Evolutionary conservation across 129 eudicot genomes (phyloP), one percentile per base, ranked within the genome.

Genomic region (Silybum marianum): DNA sequence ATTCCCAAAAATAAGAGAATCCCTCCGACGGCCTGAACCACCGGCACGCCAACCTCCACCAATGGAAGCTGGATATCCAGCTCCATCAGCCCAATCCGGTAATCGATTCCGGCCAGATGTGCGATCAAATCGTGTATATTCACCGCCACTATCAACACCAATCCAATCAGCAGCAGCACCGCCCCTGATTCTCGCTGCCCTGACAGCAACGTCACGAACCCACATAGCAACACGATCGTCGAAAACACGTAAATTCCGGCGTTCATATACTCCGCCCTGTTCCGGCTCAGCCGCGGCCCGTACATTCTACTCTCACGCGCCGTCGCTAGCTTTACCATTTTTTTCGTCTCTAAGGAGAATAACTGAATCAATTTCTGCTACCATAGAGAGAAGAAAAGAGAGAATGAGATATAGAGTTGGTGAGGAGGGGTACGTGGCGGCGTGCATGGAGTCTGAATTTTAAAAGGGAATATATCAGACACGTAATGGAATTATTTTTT

Each of bases 241-340:
- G 97, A 88, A 72, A 89, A 90, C 18, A 91, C 81, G 71, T 92
- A 92, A 1, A 89, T 84, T 10, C 97, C 99, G 3, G 98, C 97
- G 87, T 95, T 95, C 71, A 86, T 88, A 87, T 91, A 95, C 89
- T 95, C 99, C 2, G 90, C 78, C 66, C 99, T 48, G 88, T 83
- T 88, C 30, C 97, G 89, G 36, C 28, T 75, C 69, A 82, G 82
- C 26, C 90, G 42, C 10, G 97, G 93, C 62, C 98, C 99, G 92
- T 95, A 95, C 86, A 69, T 77, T 69, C 99, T 70, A 67, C 82
- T 54, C 80, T 95, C 98, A 3, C 99, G 91, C 69, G 98, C 97
- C 73, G 98, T 84, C 46, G 98, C 98, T 62, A 95, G 88, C 82
- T 95, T 95, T 81, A 95, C 99, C 99, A 95, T 95, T 10, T 69